Percentiles rank a stretch among this genome's conserved stretches.
Conservation (phyloP, 2,329 filamentous ascomycete genomes). For the Aspergillus flavus region DNA sequence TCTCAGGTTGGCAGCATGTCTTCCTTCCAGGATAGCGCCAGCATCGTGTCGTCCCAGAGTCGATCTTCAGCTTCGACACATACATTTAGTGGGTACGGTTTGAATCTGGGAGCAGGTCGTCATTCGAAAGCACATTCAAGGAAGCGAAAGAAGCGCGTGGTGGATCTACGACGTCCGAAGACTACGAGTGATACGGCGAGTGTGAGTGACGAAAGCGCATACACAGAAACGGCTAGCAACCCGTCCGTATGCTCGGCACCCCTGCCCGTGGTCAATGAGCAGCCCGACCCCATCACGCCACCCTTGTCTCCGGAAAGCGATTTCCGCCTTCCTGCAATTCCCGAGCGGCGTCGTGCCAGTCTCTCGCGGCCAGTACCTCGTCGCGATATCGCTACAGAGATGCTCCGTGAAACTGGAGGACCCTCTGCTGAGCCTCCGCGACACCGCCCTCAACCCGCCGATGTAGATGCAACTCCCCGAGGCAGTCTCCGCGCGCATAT, state of each 20-base stretch:
- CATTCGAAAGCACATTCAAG: conserved; percentile 49
- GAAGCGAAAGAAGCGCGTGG: conserved; percentile 52
- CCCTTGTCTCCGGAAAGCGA: conserved; percentile 49
- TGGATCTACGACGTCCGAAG: conserved; percentile 49
- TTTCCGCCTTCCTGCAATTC: conserved; percentile 35
- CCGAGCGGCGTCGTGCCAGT: conserved; percentile 36
- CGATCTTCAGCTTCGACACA: conserved; percentile 48
- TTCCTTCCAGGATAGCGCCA: conserved; percentile 73
- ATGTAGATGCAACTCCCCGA: conserved; percentile 39
- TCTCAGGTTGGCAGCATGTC: conserved; percentile 69
- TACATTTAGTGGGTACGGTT: conserved; percentile 42
- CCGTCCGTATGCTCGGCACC: conserved; percentile 56
- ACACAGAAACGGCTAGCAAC: conserved; percentile 44
- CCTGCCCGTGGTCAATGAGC: conserved; percentile 62
- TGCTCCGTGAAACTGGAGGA: conserved; percentile 27
- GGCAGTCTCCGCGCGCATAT: conserved; percentile 25
- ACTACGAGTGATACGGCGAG: conserved; percentile 44
- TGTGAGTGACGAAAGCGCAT: conserved; percentile 46
- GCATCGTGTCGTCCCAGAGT: conserved; percentile 66
- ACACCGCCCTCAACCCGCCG: conserved; percentile 20
- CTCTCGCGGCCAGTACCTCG: conserved; percentile 29
- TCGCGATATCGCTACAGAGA: conserved; percentile 25
- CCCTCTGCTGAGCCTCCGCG: conserved; percentile 29
- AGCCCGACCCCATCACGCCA: conserved; percentile 57
- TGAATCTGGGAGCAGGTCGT: conserved; percentile 43